Evolutionary conservation across 1,284 basidiomycete genomes (phyloP).

Genomic region (Leccinum pachyderme): DNA sequence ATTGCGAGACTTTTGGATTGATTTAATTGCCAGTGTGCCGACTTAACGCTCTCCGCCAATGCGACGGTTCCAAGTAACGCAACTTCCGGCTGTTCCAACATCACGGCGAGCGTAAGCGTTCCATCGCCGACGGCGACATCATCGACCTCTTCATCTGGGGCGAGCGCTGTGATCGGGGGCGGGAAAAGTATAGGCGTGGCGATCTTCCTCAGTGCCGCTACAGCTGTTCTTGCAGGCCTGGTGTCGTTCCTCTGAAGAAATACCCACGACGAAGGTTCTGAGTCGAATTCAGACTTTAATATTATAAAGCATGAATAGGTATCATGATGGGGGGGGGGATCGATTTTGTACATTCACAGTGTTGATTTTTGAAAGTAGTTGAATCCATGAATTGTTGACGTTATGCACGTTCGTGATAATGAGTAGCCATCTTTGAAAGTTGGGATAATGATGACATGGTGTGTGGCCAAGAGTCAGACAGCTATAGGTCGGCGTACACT

Average conservation of each 20-base stretch:
- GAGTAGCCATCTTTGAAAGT: background rate
- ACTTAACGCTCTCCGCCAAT: conserved; percentile 29
- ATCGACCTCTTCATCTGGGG: conserved; percentile 1
- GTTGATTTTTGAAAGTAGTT: background rate
- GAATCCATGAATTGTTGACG: background rate
- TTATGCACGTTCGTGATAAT: background rate
- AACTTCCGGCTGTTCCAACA: conserved; percentile 24
- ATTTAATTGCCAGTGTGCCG: conserved; percentile 27
- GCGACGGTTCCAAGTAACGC: conserved; percentile 25
- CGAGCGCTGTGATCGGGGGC: conserved; percentile 7
- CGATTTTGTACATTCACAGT: background rate
- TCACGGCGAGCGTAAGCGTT: conserved; percentile 12
- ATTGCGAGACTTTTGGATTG: background rate
- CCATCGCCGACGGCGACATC: conserved; percentile 17
- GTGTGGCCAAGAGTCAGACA: background rate
- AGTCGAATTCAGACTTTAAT: background rate
- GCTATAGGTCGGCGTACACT: background rate
- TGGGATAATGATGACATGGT: too few species aligned
- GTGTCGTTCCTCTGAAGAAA: conserved; percentile 12
- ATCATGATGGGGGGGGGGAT: background rate
- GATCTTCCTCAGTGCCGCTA: conserved; percentile 4
- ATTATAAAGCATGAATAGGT: background rate
- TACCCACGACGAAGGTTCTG: background rate
- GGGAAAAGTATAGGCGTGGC: conserved; percentile 13
- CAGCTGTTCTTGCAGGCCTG: conserved; percentile 8